Conservation (phyloP, 768 basidiomycete species). For the Pisolithus marmoratus region DNA sequence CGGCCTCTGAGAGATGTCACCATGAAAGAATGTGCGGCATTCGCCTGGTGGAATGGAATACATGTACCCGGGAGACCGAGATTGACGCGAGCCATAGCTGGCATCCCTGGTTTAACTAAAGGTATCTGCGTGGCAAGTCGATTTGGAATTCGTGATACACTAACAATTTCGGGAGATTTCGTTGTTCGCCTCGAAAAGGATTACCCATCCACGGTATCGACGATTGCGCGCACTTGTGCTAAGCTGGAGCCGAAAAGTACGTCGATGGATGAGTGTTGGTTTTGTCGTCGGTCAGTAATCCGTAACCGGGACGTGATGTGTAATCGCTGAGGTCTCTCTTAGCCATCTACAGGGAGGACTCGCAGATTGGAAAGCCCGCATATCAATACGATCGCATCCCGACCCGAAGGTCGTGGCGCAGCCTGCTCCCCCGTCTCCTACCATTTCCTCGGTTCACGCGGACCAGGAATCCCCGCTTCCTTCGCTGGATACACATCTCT, state of each 20-base stretch:
- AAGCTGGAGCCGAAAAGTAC: slow-evolving; percentile 67
- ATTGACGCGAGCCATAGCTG: slow-evolving; percentile 43
- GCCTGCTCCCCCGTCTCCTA: slow-evolving; percentile 5
- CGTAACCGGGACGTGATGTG: not conserved
- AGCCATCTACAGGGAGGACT: slow-evolving; percentile 63
- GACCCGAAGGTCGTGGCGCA: slow-evolving; percentile 14
- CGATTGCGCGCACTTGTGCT: slow-evolving; percentile 73
- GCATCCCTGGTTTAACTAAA: slow-evolving; percentile 64
- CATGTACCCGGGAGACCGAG: slow-evolving; percentile 45
- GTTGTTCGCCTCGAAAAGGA: slow-evolving; percentile 75
- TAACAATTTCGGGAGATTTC: slow-evolving; percentile 47
- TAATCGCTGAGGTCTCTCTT: not conserved
- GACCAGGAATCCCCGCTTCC: slow-evolving; percentile 2
- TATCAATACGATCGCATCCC: slow-evolving; percentile 57
- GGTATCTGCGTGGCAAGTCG: slow-evolving; percentile 33
- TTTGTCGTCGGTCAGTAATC: slow-evolving; percentile 57
- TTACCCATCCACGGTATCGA: slow-evolving; percentile 83
- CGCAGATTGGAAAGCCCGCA: slow-evolving; percentile 69
- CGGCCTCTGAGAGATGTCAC: slow-evolving; percentile 69
- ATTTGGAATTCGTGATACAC: not conserved
- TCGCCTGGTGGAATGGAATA: slow-evolving; percentile 69
- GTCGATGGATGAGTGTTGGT: slow-evolving; percentile 42
- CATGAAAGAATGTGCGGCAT: slow-evolving; percentile 74
- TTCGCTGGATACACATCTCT: slow-evolving; percentile 40
- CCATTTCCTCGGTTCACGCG: not conserved